These are phyloP conservation scores for Pontederia paniculata DNA, from an alignment of 176 grass and related monocot genomes.

Conservation along the genomic window DNA sequence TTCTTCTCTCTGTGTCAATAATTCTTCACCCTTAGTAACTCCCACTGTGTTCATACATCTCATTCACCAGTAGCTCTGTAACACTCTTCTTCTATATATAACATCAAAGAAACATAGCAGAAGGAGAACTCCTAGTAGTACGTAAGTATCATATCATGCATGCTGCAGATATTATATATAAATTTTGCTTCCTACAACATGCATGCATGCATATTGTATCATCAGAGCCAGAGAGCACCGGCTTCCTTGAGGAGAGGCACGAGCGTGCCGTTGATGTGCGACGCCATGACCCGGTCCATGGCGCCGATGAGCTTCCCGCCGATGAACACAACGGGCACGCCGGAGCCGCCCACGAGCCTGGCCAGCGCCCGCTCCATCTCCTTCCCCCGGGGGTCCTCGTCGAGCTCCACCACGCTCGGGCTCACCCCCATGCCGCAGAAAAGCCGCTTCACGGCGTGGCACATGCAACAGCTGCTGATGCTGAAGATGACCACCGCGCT, in stretches of 20 bases:
- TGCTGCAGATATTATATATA: no score
- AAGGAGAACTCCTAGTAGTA: no score
- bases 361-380: constrained; percentile 77
- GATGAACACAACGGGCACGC: constrained; percentile 80
- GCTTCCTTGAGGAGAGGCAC: constrained; percentile 92
- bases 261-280: constrained; percentile 81
- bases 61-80: no score
- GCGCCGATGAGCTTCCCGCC: constrained; percentile 81
- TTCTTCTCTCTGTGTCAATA: no score
- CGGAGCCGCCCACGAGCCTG: constrained; percentile 28
- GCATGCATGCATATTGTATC: no score
- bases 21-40: no score
- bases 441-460: constrained; percentile 97
- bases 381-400: constrained; percentile 60
- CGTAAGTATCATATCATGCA: no score
- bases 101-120: no score
- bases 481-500: constrained; percentile 97
- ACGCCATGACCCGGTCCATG: constrained; percentile 89
- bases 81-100: no score
- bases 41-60: no score
- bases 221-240: constrained; percentile 90
- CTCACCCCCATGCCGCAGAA: constrained; percentile 98
- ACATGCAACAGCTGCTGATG: constrained; percentile 99
- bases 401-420: constrained; percentile 85
- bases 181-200: no score